phyloP scores from a whole-genome alignment of 768 basidiomycete species.

The Naganishia vishniacii region DNA sequence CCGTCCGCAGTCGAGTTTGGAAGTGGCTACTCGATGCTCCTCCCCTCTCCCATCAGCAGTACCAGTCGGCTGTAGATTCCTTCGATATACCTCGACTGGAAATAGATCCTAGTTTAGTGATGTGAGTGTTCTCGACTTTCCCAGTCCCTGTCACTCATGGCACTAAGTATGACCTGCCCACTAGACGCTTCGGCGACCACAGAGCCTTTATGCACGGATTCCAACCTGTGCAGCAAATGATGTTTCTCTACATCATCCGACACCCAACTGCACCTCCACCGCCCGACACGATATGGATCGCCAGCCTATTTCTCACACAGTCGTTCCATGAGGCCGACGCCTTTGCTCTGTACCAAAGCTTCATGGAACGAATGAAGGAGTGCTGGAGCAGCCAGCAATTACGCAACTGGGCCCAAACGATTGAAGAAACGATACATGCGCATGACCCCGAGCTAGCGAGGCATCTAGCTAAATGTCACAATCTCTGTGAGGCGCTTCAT shows the following conservation, averaged over 20 bases:
- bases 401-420: slow-evolving; percentile 4
- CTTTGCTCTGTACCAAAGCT: slow-evolving; percentile 40
- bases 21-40: slow-evolving; percentile 35
- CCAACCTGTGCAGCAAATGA: slow-evolving; percentile 22
- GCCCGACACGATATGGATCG: slow-evolving; percentile 33
- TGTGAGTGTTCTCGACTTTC: slow-evolving; percentile 4
- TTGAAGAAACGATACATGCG: slow-evolving; percentile 4
- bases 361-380: slow-evolving; percentile 36
- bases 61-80: not conserved
- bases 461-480: slow-evolving; percentile 4
- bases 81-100: not conserved
- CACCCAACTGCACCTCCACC: slow-evolving; percentile 25
- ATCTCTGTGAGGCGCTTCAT: not conserved
- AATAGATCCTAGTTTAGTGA: slow-evolving; percentile 5
- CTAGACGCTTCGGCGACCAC: slow-evolving; percentile 20
- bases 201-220: slow-evolving; percentile 21
- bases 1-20: slow-evolving; percentile 43
- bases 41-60: slow-evolving; percentile 5
- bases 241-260: slow-evolving; percentile 17
- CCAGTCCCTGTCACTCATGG: no score
- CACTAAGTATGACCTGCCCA: not conserved
- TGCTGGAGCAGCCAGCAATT: slow-evolving; percentile 1
- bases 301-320: slow-evolving; percentile 14
- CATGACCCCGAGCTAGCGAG: slow-evolving; percentile 7
- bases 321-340: slow-evolving; percentile 37